phyloP scores from a whole-genome alignment of 2,329 filamentous ascomycete species.

The Fusarium coicis region DNA sequence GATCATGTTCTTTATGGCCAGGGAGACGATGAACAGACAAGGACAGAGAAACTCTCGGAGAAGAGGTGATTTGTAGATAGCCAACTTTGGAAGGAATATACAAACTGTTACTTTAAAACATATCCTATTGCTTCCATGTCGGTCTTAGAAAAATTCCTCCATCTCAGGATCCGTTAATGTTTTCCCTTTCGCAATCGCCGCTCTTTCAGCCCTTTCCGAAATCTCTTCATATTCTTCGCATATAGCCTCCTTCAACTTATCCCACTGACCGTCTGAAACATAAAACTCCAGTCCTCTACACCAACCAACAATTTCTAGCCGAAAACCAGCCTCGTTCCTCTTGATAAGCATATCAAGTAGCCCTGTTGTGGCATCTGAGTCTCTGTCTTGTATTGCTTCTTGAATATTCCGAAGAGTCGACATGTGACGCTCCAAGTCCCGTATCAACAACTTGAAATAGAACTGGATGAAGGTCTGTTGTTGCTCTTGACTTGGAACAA shows the following conservation, averaged over 20 bases:
- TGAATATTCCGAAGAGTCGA: not conserved
- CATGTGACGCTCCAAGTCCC: not conserved
- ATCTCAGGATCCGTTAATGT: not conserved
- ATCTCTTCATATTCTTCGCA: not conserved
- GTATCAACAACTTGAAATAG: slow-evolving; percentile 3
- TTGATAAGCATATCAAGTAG: not conserved
- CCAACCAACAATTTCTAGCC: not conserved
- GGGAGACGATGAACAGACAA: not conserved
- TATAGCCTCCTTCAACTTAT: not conserved
- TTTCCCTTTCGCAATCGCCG: not conserved
- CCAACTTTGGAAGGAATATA: rapidly evolving
- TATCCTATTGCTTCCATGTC: not conserved
- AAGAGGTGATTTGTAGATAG: not conserved
- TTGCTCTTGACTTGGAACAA: not conserved
- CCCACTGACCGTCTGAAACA: not conserved
- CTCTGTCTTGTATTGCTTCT: not conserved
- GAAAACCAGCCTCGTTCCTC: not conserved
- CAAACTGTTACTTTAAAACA: rapidly evolving
- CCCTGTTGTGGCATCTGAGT: rapidly evolving
- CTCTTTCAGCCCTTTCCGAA: rapidly evolving
- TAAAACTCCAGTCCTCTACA: slow-evolving; percentile 23
- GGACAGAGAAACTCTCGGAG: not conserved
- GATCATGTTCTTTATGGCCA: slow-evolving; percentile 18
- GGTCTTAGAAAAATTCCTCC: not conserved
- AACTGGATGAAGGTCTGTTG: not conserved